phyloP scores from a whole-genome alignment of 164 flowering plant species.

The Houttuynia cordata region DNA sequence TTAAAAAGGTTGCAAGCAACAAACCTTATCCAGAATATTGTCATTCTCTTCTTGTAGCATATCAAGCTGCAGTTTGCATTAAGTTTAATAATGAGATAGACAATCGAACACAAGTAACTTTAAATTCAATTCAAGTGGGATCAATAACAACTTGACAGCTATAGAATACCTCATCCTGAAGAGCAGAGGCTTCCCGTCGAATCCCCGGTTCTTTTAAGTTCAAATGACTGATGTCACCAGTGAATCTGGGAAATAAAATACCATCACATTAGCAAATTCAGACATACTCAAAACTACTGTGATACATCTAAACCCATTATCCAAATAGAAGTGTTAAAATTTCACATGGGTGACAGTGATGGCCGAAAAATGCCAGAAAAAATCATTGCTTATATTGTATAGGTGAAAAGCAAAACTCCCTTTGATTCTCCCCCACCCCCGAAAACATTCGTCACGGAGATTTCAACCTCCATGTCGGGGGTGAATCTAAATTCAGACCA shows the following conservation, averaged over 20 bases:
- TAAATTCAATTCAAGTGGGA: background rate
- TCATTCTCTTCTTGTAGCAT: conserved; percentile 96
- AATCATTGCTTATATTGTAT: too few relatives aligned
- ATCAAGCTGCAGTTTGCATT: conserved; percentile 64
- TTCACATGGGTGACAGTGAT: background rate
- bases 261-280: background rate
- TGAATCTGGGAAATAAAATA: conserved; percentile 19
- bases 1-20: conserved; percentile 2
- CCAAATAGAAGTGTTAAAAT: background rate
- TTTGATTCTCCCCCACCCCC: too few relatives aligned
- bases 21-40: conserved; percentile 61
- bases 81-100: conserved; percentile 9
- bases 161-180: conserved; percentile 70
- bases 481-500: too few relatives aligned
- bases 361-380: too few relatives aligned
- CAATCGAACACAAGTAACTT: background rate
- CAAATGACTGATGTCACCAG: conserved; percentile 27
- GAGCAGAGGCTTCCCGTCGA: conserved; percentile 66
- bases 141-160: background rate
- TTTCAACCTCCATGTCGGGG: too few relatives aligned
- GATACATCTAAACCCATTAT: background rate
- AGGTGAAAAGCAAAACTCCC: too few relatives aligned
- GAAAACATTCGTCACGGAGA: too few relatives aligned
- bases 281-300: background rate
- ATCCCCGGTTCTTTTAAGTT: conserved; percentile 37